Conservation (phyloP, 2,329 filamentous ascomycete genomes). For the Lizonia empirigonia region DNA sequence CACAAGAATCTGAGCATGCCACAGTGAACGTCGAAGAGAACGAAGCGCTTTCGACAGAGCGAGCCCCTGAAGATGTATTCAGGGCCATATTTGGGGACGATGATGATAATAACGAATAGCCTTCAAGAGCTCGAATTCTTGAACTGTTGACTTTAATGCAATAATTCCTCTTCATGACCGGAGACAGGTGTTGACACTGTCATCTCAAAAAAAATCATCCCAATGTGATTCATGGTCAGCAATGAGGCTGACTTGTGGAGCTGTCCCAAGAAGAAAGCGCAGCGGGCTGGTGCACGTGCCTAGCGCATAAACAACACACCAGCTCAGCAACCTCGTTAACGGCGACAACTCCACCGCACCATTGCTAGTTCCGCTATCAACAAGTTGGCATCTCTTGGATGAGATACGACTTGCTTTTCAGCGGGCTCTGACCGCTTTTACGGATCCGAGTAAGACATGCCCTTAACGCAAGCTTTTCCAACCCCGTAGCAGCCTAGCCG, state of each 20-base stretch:
- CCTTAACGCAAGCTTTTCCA: conserved; percentile 21
- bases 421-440: conserved; percentile 29
- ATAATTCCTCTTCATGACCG: too few relatives aligned
- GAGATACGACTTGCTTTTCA: conserved; percentile 17
- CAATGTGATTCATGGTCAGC: too few relatives aligned
- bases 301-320: conserved; percentile 17
- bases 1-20: conserved; percentile 27
- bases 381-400: conserved; percentile 18
- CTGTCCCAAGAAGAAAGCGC: conserved; percentile 14
- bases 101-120: conserved; percentile 51
- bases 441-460: conserved; percentile 32
- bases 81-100: conserved; percentile 93
- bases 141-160: too few relatives aligned
- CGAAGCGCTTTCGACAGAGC: conserved; percentile 74
- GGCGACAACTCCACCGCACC: conserved; percentile 21
- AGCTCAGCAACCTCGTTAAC: conserved; percentile 25
- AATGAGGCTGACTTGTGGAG: too few relatives aligned
- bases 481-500: conserved; percentile 20
- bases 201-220: too few relatives aligned
- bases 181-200: too few relatives aligned
- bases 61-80: conserved; percentile 81
- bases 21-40: conserved; percentile 75
- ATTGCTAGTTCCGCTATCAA: conserved; percentile 12
- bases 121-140: too few relatives aligned
- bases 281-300: conserved; percentile 16